Evolutionary conservation across 306 rosid genomes (phyloP), one percentile per base, ranked within the genome.

Genomic region (Vigna unguiculata): DNA sequence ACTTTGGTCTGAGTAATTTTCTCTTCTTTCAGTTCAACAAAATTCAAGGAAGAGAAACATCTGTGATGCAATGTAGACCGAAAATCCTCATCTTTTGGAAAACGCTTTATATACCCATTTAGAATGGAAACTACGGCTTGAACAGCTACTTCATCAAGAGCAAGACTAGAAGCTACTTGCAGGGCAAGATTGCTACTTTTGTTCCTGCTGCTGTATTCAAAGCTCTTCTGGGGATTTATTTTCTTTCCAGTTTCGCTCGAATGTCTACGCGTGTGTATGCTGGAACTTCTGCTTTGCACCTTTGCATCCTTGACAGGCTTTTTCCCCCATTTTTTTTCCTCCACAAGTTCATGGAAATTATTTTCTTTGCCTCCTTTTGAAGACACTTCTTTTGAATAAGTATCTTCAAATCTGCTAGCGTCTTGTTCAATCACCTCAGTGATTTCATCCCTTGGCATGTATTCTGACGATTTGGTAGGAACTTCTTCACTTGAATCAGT

Each of bases 71-170:
- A 77, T 4, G 77, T 64, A 8, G 66, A 60, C 67, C 96, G 81
- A 34, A 89, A 93, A 63, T 88, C 90, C 59, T 86, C 84, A 17
- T 91, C 93, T 36, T 78, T 80, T 36, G 87, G 86, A 69, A 93
- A 93, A 69, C 83, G 82, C 74, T 85, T 87, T 38, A 84, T 80
- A 54, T 83, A 74, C 64, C 92, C 93, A 78, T 85, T 91, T 25
- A 91, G 79, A 76, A 93, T 93, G 58, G 97, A 91, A 40, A 88
- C 90, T 49, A 89, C 72, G 52, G 97, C 98, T 82, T 84, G 85
- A 64, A 85, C 77, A 17, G 84, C 86, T 47, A 82, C 83, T 75
- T 82, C 84, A 79, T 85, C 86, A 10, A 85, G 76, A 75, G 86
- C 84, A 51, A 71, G 41, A 69, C 19, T 66, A 55, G 78, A 71